phyloP scores from a whole-genome alignment of 352 stramenopile species.

The Globisporangium rhizosaccharum region DNA sequence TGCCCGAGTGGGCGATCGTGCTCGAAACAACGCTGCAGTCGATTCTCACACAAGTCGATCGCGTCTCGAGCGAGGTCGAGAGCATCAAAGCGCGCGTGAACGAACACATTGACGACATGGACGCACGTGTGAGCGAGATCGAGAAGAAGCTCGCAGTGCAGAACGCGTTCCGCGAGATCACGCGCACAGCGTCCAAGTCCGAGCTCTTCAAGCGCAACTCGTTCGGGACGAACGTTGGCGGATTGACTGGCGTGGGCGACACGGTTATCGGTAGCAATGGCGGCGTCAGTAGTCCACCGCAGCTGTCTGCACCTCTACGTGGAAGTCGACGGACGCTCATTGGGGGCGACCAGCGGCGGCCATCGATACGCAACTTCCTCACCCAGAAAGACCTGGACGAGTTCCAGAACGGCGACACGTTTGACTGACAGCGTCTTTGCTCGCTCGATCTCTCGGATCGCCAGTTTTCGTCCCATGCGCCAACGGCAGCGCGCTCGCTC shows the following conservation, averaged over 20 bases:
- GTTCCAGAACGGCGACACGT: conserved; percentile 34
- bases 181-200: conserved; percentile 15
- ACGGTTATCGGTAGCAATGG: not conserved
- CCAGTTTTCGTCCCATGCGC: too few species aligned
- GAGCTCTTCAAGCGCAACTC: conserved; percentile 16
- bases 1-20: conserved; percentile 42
- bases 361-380: conserved; percentile 58
- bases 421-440: conserved; percentile 14
- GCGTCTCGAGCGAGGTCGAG: conserved; percentile 53
- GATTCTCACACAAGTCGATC: conserved; percentile 45
- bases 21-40: conserved; percentile 49
- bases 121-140: conserved; percentile 31
- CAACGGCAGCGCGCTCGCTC: too few species aligned
- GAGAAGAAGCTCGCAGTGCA: conserved; percentile 42
- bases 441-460: too few species aligned
- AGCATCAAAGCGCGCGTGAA: conserved; percentile 38
- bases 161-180: conserved; percentile 47
- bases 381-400: conserved; percentile 54
- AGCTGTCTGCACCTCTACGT: not conserved
- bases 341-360: conserved; percentile 15
- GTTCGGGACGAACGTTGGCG: not conserved
- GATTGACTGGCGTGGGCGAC: not conserved
- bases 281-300: not conserved
- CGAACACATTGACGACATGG: conserved; percentile 34
- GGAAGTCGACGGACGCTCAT: conserved; percentile 2